Evolutionary conservation across 1,139 yeast species (phyloP).

Genomic region (Geotrichum aggregatum): DNA sequence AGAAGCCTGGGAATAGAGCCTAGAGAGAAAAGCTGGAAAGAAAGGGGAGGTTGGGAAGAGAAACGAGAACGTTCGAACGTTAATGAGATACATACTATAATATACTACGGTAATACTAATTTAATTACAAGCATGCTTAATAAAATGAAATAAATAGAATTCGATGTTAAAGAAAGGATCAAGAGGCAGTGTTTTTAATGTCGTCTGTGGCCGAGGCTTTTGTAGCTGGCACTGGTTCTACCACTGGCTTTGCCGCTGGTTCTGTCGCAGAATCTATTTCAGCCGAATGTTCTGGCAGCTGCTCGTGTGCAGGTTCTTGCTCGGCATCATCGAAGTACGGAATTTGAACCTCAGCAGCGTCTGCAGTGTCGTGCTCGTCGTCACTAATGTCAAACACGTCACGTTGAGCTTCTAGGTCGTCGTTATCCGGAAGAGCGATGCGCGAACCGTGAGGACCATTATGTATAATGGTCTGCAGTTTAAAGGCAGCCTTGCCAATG

Average conservation of each 20-base stretch:
- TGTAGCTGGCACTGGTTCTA: no score
- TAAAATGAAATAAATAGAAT: neutral
- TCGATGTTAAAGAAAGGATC: no score
- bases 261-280: no score
- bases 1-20: no score
- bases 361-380: slow-evolving; percentile 1
- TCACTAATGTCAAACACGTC: slow-evolving; percentile 13
- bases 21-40: no score
- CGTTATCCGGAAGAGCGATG: slow-evolving; percentile 12
- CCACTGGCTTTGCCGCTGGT: no score
- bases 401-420: slow-evolving; percentile 9
- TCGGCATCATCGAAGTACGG: neutral
- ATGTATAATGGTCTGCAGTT: slow-evolving; percentile 12
- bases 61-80: no score
- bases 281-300: neutral
- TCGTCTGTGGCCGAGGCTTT: neutral
- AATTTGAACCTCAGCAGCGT: neutral
- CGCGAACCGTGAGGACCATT: neutral
- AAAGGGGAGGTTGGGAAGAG: slow-evolving; percentile 4
- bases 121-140: neutral
- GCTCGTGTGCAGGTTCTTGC: neutral
- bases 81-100: neutral
- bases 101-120: neutral
- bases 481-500: slow-evolving; percentile 15
- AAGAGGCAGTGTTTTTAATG: no score